A percentile compares a stretch with the other conserved stretches of the same genome.
Evolutionary conservation across 768 basidiomycete genomes (phyloP).

Genomic region (Myochromella boudieri): DNA sequence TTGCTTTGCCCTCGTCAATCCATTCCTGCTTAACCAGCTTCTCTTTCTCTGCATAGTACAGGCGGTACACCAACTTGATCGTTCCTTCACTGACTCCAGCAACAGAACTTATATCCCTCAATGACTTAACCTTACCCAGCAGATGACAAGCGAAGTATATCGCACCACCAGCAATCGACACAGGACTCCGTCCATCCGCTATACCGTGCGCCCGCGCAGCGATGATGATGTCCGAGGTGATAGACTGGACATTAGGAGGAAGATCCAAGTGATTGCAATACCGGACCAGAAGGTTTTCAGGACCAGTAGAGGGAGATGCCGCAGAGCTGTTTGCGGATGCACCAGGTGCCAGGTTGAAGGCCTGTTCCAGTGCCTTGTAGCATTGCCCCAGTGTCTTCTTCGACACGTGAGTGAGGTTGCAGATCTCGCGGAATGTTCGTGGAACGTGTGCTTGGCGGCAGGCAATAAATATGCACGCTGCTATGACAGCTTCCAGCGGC

Average conservation of each 20-base stretch:
- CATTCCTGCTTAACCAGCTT: constrained; percentile 84
- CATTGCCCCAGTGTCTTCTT: constrained; percentile 96
- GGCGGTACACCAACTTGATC: constrained; percentile 84
- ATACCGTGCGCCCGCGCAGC: constrained; percentile 81
- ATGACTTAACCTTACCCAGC: constrained; percentile 70
- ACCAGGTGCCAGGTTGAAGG: constrained; percentile 86
- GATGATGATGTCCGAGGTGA: constrained; percentile 80
- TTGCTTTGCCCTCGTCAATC: constrained; percentile 78
- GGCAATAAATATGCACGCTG: constrained; percentile 97
- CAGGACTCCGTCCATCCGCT: constrained; percentile 91
- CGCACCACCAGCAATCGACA: constrained; percentile 97
- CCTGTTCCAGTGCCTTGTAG: constrained; percentile 84
- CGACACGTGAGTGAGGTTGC: constrained; percentile 88
- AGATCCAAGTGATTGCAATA: constrained; percentile 93
- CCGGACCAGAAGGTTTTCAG: constrained; percentile 87
- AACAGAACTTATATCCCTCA: constrained; percentile 85
- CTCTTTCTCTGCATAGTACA: constrained; percentile 73
- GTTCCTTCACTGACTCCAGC: constrained; percentile 96
- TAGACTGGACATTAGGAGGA: constrained; percentile 77
- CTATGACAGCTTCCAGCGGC: constrained; percentile 89
- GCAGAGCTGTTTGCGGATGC: constrained; percentile 55
- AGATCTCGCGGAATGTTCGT: constrained; percentile 94
- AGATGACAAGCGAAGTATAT: constrained; percentile 91
- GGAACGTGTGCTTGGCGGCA: constrained; percentile 95
- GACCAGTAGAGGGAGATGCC: constrained; percentile 57